phyloP scores from a whole-genome alignment of 768 basidiomycete genomes.

The Thelephora aurantiotincta region DNA sequence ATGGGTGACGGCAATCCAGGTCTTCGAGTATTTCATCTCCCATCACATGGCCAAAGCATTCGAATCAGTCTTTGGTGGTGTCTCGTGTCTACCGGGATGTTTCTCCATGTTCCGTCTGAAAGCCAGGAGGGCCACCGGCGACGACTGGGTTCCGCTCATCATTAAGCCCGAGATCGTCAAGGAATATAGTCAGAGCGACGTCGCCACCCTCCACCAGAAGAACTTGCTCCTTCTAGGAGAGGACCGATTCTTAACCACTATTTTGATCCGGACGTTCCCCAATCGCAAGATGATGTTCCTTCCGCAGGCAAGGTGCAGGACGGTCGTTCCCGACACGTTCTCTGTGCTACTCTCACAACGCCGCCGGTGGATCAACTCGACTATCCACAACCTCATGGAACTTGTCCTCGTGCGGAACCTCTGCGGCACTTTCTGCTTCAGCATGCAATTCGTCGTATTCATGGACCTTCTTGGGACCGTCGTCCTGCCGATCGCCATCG shows the following conservation, averaged over 20 bases:
- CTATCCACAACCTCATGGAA: conserved; percentile 99
- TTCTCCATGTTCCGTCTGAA: conserved; percentile 99
- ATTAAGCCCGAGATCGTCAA: conserved; percentile 94
- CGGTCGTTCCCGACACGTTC: conserved; percentile 94
- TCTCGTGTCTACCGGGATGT: conserved; percentile 97
- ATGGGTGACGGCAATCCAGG: conserved; percentile 98
- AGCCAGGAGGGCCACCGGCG: conserved; percentile 73
- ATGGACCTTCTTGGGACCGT: conserved; percentile 91
- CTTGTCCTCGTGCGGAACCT: conserved; percentile 92
- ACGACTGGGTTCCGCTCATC: conserved; percentile 96
- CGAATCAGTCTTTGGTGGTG: conserved; percentile 98
- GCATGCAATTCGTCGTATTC: conserved; percentile 99
- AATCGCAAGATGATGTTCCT: conserved; percentile 99
- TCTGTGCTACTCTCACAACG: conserved; percentile 88
- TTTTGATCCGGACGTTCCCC: conserved; percentile 92
- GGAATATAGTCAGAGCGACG: conserved; percentile 91
- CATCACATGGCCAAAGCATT: conserved; percentile 98
- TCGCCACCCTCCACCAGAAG: conserved; percentile 93
- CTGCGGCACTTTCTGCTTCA: conserved; percentile 99
- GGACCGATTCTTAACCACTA: conserved; percentile 97
- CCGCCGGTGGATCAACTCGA: conserved; percentile 98
- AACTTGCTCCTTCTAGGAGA: conserved; percentile 93
- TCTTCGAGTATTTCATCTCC: conserved; percentile 98
- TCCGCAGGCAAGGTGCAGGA: conserved; percentile 89
- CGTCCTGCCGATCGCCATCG: conserved; percentile 88